Conservation (phyloP, 2,329 filamentous ascomycete genomes). For the Fusarium pseudocircinatum region DNA sequence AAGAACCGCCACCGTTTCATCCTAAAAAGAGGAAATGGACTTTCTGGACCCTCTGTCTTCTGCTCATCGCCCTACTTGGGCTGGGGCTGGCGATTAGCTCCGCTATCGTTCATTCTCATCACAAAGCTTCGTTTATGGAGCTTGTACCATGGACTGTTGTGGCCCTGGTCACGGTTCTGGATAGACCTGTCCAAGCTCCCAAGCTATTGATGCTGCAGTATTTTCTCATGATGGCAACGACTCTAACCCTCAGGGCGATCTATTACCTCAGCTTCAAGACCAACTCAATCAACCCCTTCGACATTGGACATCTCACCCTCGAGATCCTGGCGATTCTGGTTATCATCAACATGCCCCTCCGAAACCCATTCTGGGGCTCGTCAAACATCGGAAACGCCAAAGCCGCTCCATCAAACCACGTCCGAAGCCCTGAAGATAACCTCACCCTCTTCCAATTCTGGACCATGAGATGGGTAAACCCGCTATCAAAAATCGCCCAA, state of each 20-base stretch:
- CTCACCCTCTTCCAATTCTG: conserved; percentile 85
- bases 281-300: conserved; percentile 34
- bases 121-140: conserved; percentile 46
- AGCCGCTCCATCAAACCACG: conserved; percentile 42
- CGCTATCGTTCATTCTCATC: conserved; percentile 43
- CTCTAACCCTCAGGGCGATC: conserved; percentile 44
- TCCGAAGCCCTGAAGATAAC: conserved; percentile 82
- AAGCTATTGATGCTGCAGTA: conserved; percentile 54
- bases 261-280: conserved; percentile 43
- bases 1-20: conserved; percentile 45
- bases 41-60: conserved; percentile 51
- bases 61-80: conserved; percentile 47
- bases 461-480: conserved; percentile 83
- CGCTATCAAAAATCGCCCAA: conserved; percentile 73
- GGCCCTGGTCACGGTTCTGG: conserved; percentile 50
- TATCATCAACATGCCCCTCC: conserved; percentile 52
- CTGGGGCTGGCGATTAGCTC: conserved; percentile 47
- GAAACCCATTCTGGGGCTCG: conserved; percentile 48
- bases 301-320: conserved; percentile 37
- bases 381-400: conserved; percentile 45
- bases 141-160: conserved; percentile 53
- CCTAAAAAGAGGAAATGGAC: conserved; percentile 50
- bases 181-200: conserved; percentile 55
- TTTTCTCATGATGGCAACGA: conserved; percentile 46
- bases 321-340: conserved; percentile 40